Percentiles rank a stretch among this genome's conserved stretches.
Evolutionary conservation across 1,284 basidiomycete species (phyloP).

Genomic region (Schizophyllum amplum): DNA sequence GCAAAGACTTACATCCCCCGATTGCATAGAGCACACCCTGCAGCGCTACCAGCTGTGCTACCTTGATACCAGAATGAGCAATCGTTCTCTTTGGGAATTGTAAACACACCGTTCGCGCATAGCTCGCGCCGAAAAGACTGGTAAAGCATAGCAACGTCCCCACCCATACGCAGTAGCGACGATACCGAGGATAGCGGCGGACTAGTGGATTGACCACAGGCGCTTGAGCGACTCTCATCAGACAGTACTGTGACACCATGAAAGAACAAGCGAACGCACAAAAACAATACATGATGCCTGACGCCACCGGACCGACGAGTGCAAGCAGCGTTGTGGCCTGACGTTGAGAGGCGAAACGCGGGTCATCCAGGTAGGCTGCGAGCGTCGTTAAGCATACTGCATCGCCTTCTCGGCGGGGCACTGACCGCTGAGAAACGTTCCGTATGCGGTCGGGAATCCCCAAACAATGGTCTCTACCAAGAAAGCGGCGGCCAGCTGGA

Average conservation of each 20-base stretch:
- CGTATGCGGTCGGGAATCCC: constrained; percentile 16
- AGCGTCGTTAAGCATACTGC: neutral
- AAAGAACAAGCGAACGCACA: constrained; percentile 13
- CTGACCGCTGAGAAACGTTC: constrained; percentile 6
- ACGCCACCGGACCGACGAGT: constrained; percentile 23
- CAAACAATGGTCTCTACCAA: constrained; percentile 22
- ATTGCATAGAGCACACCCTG: constrained; percentile 33
- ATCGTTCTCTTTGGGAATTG: neutral
- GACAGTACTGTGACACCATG: neutral
- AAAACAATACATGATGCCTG: constrained; percentile 27
- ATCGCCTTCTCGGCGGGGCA: neutral
- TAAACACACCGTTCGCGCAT: constrained; percentile 20
- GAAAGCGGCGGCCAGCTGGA: constrained; percentile 21
- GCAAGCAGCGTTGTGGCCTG: constrained; percentile 24
- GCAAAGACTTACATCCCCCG: constrained; percentile 23
- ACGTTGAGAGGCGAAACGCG: constrained; percentile 17
- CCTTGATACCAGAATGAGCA: constrained; percentile 13
- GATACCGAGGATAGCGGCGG: constrained; percentile 22
- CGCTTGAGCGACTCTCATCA: constrained; percentile 7
- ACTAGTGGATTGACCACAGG: constrained; percentile 20
- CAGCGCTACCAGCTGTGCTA: constrained; percentile 24
- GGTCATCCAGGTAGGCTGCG: constrained; percentile 23
- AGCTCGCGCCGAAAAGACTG: constrained; percentile 28
- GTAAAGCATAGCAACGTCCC: constrained; percentile 21
- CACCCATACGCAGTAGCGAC: constrained; percentile 22